Evolutionary conservation across 2,329 filamentous ascomycete genomes (phyloP), one percentile per base, ranked within the genome.

Genomic region (Ascochyta rabiei): DNA sequence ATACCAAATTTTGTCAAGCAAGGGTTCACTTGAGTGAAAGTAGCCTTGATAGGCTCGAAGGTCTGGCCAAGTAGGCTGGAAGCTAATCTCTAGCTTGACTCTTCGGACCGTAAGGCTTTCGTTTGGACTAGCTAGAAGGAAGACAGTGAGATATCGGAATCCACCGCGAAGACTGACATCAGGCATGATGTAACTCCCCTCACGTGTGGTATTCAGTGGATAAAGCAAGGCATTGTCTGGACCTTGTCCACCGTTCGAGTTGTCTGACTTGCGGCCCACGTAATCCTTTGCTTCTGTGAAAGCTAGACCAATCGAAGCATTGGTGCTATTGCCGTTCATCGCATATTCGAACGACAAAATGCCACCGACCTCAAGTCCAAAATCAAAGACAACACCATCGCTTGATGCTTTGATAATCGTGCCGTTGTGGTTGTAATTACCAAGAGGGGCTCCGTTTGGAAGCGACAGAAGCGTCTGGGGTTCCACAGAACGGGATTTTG

Each of bases 1-100:
- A 57, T 85, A 85, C 82, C 83, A 85, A 42, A 84, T 81, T 6
- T 77, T 75, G 64, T 86, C 85, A 45, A 86, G 75, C 10, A 82
- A 64, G 30, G 81, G 76, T 21, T 66, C 60, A n/a, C 53, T 51
- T 9, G 49, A 64, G 10, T 64, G 51, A 33, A 70, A 68, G 31
- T 78, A 78, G 1, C 77, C 77, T 28, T 71, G 67, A 46, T 76
- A 76, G 2, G 74, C 73, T 7, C 68, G 66, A 7, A 78, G 59
- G 42, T 79, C 75, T 2, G 80, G 70, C 78, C 80, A 82, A 0
- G 80, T 81, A 1, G 80, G 80, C 48, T 81, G 78, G 46, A 82
- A 82, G 3, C 69, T 73, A 33, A 82, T 72, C 31, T 81, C 79
- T 18, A 81, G 59, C 37, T 61, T 68, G 9, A 82, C 62, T 42